A percentile compares a stretch with the other conserved stretches of the same genome.
Conservation (phyloP, 208 protist genomes). For the Leishmania aethiopica region DNA sequence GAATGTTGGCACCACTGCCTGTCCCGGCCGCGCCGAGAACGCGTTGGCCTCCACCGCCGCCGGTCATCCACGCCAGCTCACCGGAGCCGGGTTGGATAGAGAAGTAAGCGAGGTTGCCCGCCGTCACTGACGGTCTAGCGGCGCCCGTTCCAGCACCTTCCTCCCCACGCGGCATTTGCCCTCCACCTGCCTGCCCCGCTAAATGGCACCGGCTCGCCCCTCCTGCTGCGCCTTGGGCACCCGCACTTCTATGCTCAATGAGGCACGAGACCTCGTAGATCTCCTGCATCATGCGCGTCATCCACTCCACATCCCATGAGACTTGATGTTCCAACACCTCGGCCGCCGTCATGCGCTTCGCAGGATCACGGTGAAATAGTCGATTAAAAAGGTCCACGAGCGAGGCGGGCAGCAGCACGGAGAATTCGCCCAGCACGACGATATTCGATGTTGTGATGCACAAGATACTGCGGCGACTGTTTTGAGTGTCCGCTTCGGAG, state of each 20-base stretch:
- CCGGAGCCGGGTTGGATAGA: neutral
- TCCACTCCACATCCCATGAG: slow-evolving; percentile 78
- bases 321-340: slow-evolving; percentile 79
- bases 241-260: slow-evolving; percentile 17
- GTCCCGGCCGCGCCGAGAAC: neutral
- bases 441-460: slow-evolving; percentile 52
- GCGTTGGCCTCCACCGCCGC: neutral
- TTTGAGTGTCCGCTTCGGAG: neutral
- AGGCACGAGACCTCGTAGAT: slow-evolving; percentile 41
- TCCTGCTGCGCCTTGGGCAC: slow-evolving; percentile 9
- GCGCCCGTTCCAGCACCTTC: neutral
- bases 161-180: neutral
- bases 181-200: neutral
- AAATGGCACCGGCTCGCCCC: neutral
- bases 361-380: slow-evolving; percentile 68
- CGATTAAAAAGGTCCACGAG: slow-evolving; percentile 77
- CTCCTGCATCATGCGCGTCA: slow-evolving; percentile 60
- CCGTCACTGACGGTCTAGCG: neutral
- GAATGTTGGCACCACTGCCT: slow-evolving; percentile 16
- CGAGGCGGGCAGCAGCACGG: slow-evolving; percentile 48
- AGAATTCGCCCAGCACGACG: slow-evolving; percentile 39
- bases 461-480: slow-evolving; percentile 33
- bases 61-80: neutral
- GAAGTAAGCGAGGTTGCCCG: neutral
- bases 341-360: slow-evolving; percentile 71